Evolutionary conservation across 495 filamentous ascomycete genomes (phyloP).

Genomic region (Penicillium cinerascens): DNA sequence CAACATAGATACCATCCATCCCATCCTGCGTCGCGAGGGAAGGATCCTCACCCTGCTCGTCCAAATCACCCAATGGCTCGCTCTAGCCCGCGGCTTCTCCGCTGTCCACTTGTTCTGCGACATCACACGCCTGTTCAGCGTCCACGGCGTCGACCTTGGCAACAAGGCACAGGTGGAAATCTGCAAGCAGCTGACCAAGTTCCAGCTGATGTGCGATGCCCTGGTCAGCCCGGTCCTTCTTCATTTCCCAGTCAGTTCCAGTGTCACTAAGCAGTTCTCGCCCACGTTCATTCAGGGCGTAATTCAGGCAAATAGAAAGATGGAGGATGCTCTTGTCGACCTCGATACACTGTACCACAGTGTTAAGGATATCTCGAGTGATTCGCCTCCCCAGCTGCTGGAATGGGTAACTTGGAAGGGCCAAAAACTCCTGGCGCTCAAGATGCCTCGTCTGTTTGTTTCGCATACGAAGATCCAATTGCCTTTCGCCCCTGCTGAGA

Average conservation of each 20-base stretch:
- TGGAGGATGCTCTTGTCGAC: background rate
- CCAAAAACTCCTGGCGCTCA: background rate
- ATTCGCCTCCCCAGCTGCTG: background rate
- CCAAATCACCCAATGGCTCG: conserved; percentile 25
- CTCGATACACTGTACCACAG: background rate
- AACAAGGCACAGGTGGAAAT: conserved; percentile 6
- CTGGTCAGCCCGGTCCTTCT: background rate
- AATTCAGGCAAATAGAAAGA: background rate
- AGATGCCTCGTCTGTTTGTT: background rate
- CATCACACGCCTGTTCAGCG: conserved; percentile 15
- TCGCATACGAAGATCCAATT: background rate
- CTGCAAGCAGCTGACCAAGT: conserved; percentile 10
- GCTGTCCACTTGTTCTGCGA: conserved; percentile 31
- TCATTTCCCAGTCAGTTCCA: background rate
- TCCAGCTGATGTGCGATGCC: background rate
- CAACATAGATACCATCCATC: background rate
- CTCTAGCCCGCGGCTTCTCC: conserved; percentile 21
- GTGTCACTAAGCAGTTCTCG: background rate
- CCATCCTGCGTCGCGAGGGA: background rate
- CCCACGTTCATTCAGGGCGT: background rate
- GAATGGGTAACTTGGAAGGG: background rate
- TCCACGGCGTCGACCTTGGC: background rate
- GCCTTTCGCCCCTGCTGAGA: background rate
- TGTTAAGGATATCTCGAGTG: background rate
- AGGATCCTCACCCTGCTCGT: conserved; percentile 14